These are phyloP conservation scores for Postia placenta DNA, from an alignment of 768 basidiomycete species.

Conservation along the genomic window DNA sequence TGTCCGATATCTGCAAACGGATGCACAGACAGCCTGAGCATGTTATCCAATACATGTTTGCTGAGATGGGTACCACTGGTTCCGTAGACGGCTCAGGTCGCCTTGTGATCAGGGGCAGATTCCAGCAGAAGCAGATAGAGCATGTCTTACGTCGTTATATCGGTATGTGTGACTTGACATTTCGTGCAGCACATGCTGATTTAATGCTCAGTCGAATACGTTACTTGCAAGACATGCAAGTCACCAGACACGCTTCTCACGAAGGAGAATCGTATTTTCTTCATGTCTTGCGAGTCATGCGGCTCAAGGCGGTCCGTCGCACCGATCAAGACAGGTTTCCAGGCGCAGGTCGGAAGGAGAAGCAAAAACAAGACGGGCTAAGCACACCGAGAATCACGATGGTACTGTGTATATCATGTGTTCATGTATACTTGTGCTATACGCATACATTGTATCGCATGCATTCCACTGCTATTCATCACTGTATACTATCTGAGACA, in stretches of 20 bases:
- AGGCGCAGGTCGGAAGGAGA: conserved; percentile 89
- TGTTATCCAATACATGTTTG: conserved; percentile 93
- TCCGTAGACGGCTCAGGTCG: conserved; percentile 89
- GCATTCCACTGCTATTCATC: background rate
- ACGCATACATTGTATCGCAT: conserved; percentile 10
- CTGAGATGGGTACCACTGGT: conserved; percentile 97
- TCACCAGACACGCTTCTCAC: conserved; percentile 94
- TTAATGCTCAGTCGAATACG: conserved; percentile 76
- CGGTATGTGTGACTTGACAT: conserved; percentile 44
- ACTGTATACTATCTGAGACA: conserved; percentile 7
- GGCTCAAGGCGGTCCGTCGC: conserved; percentile 89
- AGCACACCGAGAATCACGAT: background rate
- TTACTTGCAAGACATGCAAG: conserved; percentile 99
- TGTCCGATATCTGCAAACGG: conserved; percentile 94
- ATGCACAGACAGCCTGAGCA: conserved; percentile 99
- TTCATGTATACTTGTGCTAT: conserved; percentile 11
- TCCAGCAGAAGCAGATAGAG: conserved; percentile 98
- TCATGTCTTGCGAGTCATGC: conserved; percentile 91
- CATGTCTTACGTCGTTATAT: conserved; percentile 96
- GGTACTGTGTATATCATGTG: background rate
- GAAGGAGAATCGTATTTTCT: conserved; percentile 99
- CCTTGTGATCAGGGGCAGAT: conserved; percentile 94
- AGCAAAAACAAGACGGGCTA: conserved; percentile 75
- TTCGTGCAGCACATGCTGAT: background rate
- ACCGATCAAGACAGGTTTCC: conserved; percentile 97